Conservation (phyloP, 768 basidiomycete genomes). For the Termitomyces sp. region DNA sequence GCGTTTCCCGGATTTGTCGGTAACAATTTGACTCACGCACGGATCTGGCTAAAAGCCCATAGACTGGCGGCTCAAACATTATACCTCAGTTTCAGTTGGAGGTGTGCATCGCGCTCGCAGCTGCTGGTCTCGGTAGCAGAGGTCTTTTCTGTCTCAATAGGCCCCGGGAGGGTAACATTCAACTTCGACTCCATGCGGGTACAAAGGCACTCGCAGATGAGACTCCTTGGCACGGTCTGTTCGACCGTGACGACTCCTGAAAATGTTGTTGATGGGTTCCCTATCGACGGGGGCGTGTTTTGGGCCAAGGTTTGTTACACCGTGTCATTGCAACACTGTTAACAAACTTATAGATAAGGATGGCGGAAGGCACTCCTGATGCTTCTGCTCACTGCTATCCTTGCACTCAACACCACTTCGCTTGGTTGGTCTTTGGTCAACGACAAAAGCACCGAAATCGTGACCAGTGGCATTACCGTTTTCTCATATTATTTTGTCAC, state of each 20-base stretch:
- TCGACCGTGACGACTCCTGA: slow-evolving; percentile 72
- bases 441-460: no score
- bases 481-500: slow-evolving; percentile 58
- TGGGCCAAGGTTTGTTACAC: no score
- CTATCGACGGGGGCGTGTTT: no score
- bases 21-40: background rate
- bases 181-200: slow-evolving; percentile 33
- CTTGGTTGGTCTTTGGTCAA: no score
- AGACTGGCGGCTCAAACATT: background rate
- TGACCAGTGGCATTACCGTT: slow-evolving; percentile 33
- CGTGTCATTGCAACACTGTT: no score
- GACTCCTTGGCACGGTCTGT: slow-evolving; percentile 43
- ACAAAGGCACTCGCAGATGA: slow-evolving; percentile 6
- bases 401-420: slow-evolving; percentile 52
- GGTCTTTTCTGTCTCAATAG: slow-evolving; percentile 35
- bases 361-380: slow-evolving; percentile 50
- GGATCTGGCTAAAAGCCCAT: background rate
- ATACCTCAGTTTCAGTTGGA: slow-evolving; percentile 66
- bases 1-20: no score
- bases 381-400: slow-evolving; percentile 36
- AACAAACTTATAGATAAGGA: slow-evolving; percentile 61
- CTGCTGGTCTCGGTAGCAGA: no score
- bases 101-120: no score
- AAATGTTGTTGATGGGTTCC: no score
- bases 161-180: slow-evolving; percentile 44